Evolutionary conservation across 1,139 yeast genomes (phyloP), one percentile per base, ranked within the genome.

Genomic region (Diutina ranongensis): DNA sequence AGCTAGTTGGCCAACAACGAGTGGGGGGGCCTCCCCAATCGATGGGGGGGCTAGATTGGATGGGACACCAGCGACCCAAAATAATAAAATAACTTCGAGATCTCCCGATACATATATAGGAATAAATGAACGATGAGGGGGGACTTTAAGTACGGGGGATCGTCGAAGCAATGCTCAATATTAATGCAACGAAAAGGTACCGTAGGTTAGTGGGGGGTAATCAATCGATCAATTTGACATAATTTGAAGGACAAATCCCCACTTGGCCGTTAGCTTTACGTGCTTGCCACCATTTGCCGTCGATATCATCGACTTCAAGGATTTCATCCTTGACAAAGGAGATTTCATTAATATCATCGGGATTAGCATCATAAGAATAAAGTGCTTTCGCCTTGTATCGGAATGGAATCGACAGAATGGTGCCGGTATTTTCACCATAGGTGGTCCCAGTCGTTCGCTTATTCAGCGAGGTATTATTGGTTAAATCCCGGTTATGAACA

Each of bases 241-340:
- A 92, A 62, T 92, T 92, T 53, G 95, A 83, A 46, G 98, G 98
- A 63, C 96, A 89, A 55, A 92, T 92, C 55, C 98, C 98, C 46
- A 87, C 85, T 61, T 88, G 94, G 44, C 98, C 98, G 55, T 79
- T 83, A 18, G 83, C 72, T 58, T 89, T 78, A 59, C 85, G 78
- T 33, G 96, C 97, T 64, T 88, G 96, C 97, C 97, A 92, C 98
- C 98, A 92, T 66, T 94, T 83, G 46, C 97, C 97, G 53, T 86
- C 87, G 49, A 87, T 85, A 58, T 92, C 97, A 55, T 87, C 88
- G 44, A 92, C 95, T 56, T 84, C 89, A 60, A 92, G 74, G 25
- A 88, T 69, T 62, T 92, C 98, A 50, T 92, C 97, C 62, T 89
- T 88, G 50, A 74, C 78, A 58, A 92, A 92, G 4, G 95, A 83